Base-by-base conservation (phyloP, 768 basidiomycete species). In the Chalciporus sphaerocephalus region DNA sequence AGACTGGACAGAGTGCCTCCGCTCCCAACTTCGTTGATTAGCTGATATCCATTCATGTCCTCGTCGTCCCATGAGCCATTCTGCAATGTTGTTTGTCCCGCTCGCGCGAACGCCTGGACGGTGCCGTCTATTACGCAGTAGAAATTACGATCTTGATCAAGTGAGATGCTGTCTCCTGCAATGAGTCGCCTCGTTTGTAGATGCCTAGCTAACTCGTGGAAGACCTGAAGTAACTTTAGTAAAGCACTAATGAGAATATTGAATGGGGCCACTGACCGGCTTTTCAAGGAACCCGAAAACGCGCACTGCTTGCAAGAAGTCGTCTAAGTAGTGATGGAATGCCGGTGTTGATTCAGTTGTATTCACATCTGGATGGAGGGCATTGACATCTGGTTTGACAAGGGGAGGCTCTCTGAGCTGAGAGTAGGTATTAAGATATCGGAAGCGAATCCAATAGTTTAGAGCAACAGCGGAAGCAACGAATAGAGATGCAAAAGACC, bases 121-220 rank as follows among this genome's bases (percentile, higher is more conserved):
- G 79, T 87, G n/a, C 96, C 96, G 63, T 99, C 96, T 24, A 98
- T 86, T 25, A 99, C 95, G 62, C 92, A 97, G 66, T 97, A 98
- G 68, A 99, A 99, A 52, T 85, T 92, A 58, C 91, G 91, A 69
- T 97, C 89, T 59, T 88, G 79, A 54, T 93, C 87, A 4, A 97
- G 76, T 22, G 89, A 86, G 47, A 97, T 76, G 40, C 88, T 95
- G 56, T 99, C 96, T 4, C 96, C 95, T 5, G 96, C 96, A 41
- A 96, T 88, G 17, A 99, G 72, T n/a, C 94, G 74, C 50, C 92
- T 79, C 2, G 96, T 99, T 65, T 98, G 95, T 13, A 99, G 70
- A 69, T 99, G 93, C 42, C 96, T 78, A 1, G 93, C 93, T 38
- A 99, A 80, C 70, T 99, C 96, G 58, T 98, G 95, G 62, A 99